Conservation (phyloP, 108 stramenopile genomes). For the Discostella stelligeroides region DNA sequence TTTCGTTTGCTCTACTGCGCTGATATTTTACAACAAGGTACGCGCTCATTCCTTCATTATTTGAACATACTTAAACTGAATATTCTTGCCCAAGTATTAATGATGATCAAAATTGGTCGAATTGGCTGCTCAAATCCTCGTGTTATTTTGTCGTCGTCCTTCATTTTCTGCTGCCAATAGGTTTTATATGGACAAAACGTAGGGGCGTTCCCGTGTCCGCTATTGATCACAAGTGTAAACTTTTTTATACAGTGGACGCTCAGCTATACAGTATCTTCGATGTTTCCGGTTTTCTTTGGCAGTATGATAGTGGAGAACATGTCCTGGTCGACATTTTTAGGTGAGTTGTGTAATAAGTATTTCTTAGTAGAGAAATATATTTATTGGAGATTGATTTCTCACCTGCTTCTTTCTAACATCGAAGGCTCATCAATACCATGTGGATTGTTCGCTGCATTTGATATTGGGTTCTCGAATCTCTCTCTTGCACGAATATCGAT, state of each 20-base stretch:
- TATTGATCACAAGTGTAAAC: constrained; percentile 81
- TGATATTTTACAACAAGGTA: constrained; percentile 56
- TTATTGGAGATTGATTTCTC: background rate
- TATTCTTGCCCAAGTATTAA: no score
- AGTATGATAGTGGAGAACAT: constrained; percentile 60
- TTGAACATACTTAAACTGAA: no score
- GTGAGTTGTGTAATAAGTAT: constrained; percentile 8
- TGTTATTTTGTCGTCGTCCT: background rate
- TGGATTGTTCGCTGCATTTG: constrained; percentile 77
- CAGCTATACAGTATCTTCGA: constrained; percentile 49
- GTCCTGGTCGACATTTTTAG: constrained; percentile 71
- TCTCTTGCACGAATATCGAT: constrained; percentile 76
- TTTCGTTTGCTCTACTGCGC: constrained; percentile 85
- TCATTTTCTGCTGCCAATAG: no score
- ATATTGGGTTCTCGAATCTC: constrained; percentile 85
- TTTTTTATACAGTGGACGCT: constrained; percentile 86
- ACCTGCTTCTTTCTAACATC: background rate
- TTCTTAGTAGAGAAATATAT: background rate
- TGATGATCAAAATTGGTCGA: no score
- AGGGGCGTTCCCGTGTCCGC: constrained; percentile 85
- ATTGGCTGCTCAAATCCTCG: constrained; percentile 3
- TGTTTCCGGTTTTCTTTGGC: constrained; percentile 68
- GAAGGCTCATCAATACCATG: constrained; percentile 72
- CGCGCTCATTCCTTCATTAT: background rate
- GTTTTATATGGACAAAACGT: constrained; percentile 73